phyloP scores from a whole-genome alignment of 23 red algal genomes.

The Gracilaria vermiculophylla region DNA sequence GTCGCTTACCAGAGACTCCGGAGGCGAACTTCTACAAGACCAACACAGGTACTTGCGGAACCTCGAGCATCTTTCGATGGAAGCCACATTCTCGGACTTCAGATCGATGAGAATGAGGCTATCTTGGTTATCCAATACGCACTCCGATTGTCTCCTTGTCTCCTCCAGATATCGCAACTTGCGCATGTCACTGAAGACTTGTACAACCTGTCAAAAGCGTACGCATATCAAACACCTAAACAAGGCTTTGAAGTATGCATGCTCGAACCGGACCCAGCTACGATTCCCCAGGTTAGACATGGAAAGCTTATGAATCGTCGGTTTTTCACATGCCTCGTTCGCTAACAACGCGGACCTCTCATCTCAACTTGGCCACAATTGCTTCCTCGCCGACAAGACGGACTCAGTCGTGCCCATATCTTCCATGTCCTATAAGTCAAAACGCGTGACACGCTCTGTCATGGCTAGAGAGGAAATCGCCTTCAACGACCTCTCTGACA shows the following conservation, averaged over 20 bases:
- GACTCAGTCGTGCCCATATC: neutral
- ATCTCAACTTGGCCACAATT: constrained; percentile 20
- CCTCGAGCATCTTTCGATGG: constrained; percentile 10
- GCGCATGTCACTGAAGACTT: constrained; percentile 32
- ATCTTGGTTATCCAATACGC: constrained; percentile 44
- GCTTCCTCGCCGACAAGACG: neutral
- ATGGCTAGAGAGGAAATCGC: constrained; percentile 39
- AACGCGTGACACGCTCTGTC: constrained; percentile 5
- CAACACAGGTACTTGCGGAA: constrained; percentile 20
- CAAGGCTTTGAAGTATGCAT: constrained; percentile 8
- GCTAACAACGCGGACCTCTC: constrained; percentile 27
- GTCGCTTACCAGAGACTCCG: neutral
- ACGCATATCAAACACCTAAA: constrained; percentile 15
- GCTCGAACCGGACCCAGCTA: neutral
- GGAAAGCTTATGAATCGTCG: neutral
- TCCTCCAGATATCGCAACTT: constrained; percentile 45
- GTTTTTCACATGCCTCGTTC: constrained; percentile 33
- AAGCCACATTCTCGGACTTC: constrained; percentile 21
- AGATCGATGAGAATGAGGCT: constrained; percentile 53
- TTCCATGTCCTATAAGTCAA: constrained; percentile 42
- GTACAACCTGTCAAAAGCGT: neutral
- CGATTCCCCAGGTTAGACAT: neutral
- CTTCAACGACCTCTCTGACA: constrained; percentile 12
- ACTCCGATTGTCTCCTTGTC: constrained; percentile 23
- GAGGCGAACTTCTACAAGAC: neutral